Evolutionary conservation across 345 rosid genomes (phyloP).

Genomic region (Bruguiera gymnorhiza): DNA sequence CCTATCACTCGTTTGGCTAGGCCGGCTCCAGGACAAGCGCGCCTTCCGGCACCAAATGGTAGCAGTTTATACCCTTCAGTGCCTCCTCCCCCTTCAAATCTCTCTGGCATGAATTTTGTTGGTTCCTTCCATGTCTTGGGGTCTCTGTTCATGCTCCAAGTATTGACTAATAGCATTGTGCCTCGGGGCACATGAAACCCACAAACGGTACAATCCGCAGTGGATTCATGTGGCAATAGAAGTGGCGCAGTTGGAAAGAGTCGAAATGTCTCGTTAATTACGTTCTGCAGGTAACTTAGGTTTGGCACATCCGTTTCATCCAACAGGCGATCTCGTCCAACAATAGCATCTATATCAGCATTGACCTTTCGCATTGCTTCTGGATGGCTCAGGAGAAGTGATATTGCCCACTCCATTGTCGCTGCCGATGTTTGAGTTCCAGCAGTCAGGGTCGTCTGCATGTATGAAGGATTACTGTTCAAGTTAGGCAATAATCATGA

Average conservation of each 20-base stretch:
- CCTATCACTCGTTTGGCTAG: constrained; percentile 24
- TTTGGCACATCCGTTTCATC: constrained; percentile 25
- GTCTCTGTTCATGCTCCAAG: constrained; percentile 30
- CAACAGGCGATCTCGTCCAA: constrained; percentile 19
- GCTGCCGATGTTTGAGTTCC: constrained; percentile 31
- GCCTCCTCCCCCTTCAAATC: constrained; percentile 26
- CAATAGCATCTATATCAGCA: constrained; percentile 17
- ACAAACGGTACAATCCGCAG: constrained; percentile 17
- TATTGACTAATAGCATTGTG: constrained; percentile 24
- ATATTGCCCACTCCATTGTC: constrained; percentile 39
- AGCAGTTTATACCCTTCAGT: constrained; percentile 20
- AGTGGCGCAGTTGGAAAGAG: constrained; percentile 29
- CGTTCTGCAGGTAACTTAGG: constrained; percentile 20
- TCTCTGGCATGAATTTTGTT: constrained; percentile 31
- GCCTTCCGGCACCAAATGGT: constrained; percentile 33
- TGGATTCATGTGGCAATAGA: constrained; percentile 27
- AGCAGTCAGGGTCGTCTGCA: constrained; percentile 21
- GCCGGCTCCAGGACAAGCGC: constrained; percentile 28
- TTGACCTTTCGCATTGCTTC: constrained; percentile 14
- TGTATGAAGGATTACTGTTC: neutral
- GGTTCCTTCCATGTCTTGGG: constrained; percentile 33
- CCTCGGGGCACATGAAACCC: constrained; percentile 28
- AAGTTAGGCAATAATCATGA: neutral
- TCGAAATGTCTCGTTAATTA: constrained; percentile 22
- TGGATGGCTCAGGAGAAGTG: constrained; percentile 38